Evolutionary conservation across 225 moss, liverwort and hornwort species (phyloP).

Genomic region (Neckera pumila): DNA sequence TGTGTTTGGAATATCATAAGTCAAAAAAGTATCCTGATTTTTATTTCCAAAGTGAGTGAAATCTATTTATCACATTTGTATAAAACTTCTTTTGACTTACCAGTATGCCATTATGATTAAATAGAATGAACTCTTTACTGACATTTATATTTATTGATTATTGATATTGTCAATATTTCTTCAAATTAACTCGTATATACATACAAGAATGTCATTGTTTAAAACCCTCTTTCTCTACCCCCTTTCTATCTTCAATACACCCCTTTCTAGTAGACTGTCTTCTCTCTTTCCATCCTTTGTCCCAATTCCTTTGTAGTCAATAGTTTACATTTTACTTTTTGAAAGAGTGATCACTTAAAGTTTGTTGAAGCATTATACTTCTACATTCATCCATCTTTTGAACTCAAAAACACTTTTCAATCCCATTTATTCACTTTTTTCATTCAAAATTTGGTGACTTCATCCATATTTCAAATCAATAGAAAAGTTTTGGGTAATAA

Average conservation of each 20-base stretch:
- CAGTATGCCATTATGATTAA: neutral
- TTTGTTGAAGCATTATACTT: neutral
- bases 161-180: neutral
- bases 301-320: rapidly evolving
- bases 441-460: neutral
- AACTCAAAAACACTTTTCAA: neutral
- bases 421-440: neutral
- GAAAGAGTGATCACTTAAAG: neutral
- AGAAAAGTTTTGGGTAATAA: neutral
- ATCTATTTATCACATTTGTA: neutral
- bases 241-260: neutral
- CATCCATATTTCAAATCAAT: neutral
- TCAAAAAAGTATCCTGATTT: neutral
- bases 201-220: neutral
- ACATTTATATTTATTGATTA: neutral
- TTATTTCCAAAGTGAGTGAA: neutral
- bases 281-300: neutral
- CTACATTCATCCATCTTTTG: neutral
- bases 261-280: neutral
- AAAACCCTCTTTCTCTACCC: neutral
- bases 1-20: neutral
- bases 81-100: neutral
- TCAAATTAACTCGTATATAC: neutral
- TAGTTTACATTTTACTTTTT: neutral
- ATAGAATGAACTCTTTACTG: neutral